A percentile compares a stretch with the other conserved stretches of the same genome.
phyloP scores from a whole-genome alignment of 495 filamentous ascomycete genomes.

The Platismatia glauca region DNA sequence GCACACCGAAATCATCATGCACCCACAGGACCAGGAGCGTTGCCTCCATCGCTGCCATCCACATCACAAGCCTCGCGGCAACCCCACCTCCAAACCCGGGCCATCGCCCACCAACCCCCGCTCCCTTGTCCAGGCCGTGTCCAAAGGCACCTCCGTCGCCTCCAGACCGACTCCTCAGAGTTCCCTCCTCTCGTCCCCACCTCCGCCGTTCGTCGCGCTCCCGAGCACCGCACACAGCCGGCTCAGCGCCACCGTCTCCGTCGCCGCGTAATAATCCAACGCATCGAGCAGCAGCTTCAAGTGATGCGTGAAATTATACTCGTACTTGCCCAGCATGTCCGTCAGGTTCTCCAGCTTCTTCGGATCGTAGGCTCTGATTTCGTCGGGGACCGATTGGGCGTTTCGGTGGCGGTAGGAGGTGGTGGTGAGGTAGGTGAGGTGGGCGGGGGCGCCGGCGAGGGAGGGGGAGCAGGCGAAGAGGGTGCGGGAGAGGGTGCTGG shows the following conservation, averaged over 20 bases:
- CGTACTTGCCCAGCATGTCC: conserved; percentile 78
- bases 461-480: conserved; percentile 71
- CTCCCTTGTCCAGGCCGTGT: not conserved
- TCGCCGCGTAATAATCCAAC: conserved; percentile 92
- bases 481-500: conserved; percentile 65
- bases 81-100: not conserved
- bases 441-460: conserved; percentile 40
- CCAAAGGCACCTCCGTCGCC: not conserved
- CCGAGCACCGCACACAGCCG: conserved; percentile 73
- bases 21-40: not conserved
- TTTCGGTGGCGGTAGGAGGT: conserved; percentile 24
- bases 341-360: conserved; percentile 42
- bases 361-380: conserved; percentile 23
- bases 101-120: not conserved
- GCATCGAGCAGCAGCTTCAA: conserved; percentile 86
- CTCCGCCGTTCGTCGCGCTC: conserved; percentile 59
- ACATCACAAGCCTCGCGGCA: not conserved
- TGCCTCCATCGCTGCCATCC: not conserved
- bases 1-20: not conserved
- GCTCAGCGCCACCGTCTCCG: conserved; percentile 88
- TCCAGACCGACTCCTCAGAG: not conserved
- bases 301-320: conserved; percentile 83
- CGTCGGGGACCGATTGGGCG: conserved; percentile 28
- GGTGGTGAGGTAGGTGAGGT: conserved; percentile 18
- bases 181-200: conserved; percentile 30